Percentiles rank a stretch among this genome's conserved stretches.
Conservation (phyloP, 345 rosid species). For the Odontarrhena argentea region DNA sequence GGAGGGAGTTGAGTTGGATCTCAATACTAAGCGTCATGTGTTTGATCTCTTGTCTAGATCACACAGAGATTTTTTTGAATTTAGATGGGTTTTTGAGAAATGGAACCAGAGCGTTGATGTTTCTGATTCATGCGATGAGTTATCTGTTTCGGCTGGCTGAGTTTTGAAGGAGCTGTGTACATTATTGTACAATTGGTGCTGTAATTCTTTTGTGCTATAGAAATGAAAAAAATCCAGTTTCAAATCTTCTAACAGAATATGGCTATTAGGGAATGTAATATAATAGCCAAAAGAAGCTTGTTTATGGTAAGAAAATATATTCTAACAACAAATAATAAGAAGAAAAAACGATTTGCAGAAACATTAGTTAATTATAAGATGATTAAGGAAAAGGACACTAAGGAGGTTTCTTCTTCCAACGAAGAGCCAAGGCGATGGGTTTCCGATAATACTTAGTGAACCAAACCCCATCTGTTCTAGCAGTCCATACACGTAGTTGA, state of each 20-base stretch:
- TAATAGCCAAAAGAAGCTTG: too few species aligned
- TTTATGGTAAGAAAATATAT: too few species aligned
- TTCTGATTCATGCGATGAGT: conserved; percentile 25
- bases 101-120: conserved; percentile 32
- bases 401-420: too few species aligned
- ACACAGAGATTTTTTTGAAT: conserved; percentile 36
- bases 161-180: neutral
- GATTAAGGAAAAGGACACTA: too few species aligned
- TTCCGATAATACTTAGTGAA: too few species aligned
- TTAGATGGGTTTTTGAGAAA: conserved; percentile 42
- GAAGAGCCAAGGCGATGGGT: too few species aligned
- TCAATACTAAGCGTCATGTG: conserved; percentile 40
- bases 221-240: conserved; percentile 17
- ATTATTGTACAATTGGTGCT: conserved; percentile 6
- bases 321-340: too few species aligned
- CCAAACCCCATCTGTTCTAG: too few species aligned
- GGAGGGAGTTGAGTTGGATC: conserved; percentile 49
- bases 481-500: too few species aligned
- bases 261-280: too few species aligned
- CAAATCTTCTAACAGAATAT: neutral
- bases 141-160: conserved; percentile 30
- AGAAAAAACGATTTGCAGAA: too few species aligned
- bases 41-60: conserved; percentile 40
- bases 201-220: conserved; percentile 22
- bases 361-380: too few species aligned